Evolutionary conservation across 164 flowering plant genomes (phyloP), one percentile per base, ranked within the genome.

Genomic region (Vitis cinerea): DNA sequence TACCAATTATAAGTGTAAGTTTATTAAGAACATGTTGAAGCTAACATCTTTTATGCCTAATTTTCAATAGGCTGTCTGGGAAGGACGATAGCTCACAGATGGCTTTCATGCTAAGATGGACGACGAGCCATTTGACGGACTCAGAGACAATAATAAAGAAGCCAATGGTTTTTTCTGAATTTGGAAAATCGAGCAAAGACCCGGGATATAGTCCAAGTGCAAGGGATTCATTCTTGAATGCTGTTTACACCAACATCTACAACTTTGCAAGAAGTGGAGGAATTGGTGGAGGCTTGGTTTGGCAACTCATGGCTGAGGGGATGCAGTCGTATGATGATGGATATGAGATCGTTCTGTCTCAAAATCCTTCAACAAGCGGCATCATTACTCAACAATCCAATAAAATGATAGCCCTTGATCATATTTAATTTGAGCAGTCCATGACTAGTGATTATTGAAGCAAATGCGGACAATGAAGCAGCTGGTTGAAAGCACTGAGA

Each of bases 271-370:
- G 70, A 47, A 59, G 29, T 11, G 73, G 69, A 64, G 73, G 77
- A 52, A 48, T 70, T 7, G 65, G 52, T 8, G 77, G 73, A 17
- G 66, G 77, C 7, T 61, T 74, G 63, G 73, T 74, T 31, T 74
- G 77, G 77, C 77, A 74, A 50, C 3, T 69, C 11, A 8, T 74
- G 68, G 77, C 69, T 2, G 70, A 74, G 69, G 77, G 77, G 49
- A 74, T 74, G 77, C 73, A 74, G 55, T 51, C 73, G 4, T 69
- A 69, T 61, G 12, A 74, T 23, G 77, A 74, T 65, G 77, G 77
- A 2, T 74, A 74, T 15, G 69, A 64, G 66, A 74, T 74, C 48
- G 73, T 74, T 16, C 29, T 69, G 61, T 65, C 73, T 8, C 23
- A 52, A 49, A 69, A 69, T 48, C 27, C 10, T n/a, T 69, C 77